A percentile compares a stretch with the other conserved stretches of the same genome.
These are phyloP conservation scores for Pterula multifida DNA, from an alignment of 1,284 basidiomycete species.

Conservation along the genomic window DNA sequence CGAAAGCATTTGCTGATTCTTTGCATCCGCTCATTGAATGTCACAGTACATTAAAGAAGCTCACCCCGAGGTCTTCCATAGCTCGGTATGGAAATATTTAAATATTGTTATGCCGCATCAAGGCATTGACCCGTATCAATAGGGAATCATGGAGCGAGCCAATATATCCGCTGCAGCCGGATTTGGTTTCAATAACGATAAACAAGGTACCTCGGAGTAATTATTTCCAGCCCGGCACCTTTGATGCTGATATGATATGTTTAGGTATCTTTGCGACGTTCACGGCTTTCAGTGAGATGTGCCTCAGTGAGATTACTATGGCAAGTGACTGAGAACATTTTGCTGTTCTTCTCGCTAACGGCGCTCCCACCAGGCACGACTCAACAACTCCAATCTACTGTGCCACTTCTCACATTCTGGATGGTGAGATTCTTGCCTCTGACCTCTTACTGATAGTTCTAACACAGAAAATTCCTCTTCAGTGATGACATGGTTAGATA, in stretches of 20 bases:
- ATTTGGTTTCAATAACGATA: slow-evolving; percentile 66
- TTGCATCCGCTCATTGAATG: not conserved
- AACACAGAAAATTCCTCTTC: not conserved
- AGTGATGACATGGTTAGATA: not conserved
- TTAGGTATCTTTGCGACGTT: slow-evolving; percentile 81
- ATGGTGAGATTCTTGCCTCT: not conserved
- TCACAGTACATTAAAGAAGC: not conserved
- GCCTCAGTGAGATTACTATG: slow-evolving; percentile 80
- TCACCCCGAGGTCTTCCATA: not conserved
- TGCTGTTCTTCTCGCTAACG: not conserved
- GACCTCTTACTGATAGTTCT: too few relatives aligned
- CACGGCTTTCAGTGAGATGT: slow-evolving; percentile 82
- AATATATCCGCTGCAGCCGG: slow-evolving; percentile 80
- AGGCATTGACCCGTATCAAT: slow-evolving; percentile 41
- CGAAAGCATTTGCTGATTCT: slow-evolving; percentile 67
- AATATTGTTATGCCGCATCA: too few relatives aligned
- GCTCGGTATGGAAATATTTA: not conserved
- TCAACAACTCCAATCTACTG: slow-evolving; percentile 77
- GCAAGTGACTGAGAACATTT: slow-evolving; percentile 16
- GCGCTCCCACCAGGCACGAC: slow-evolving; percentile 25
- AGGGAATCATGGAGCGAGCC: slow-evolving; percentile 76
- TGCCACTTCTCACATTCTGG: slow-evolving; percentile 80
- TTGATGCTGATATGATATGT: too few relatives aligned
- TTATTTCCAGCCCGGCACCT: too few relatives aligned
- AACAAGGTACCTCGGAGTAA: slow-evolving; percentile 17